Base-by-base conservation (phyloP, 2,329 filamentous ascomycete genomes). In the Mariannaea sp. region DNA sequence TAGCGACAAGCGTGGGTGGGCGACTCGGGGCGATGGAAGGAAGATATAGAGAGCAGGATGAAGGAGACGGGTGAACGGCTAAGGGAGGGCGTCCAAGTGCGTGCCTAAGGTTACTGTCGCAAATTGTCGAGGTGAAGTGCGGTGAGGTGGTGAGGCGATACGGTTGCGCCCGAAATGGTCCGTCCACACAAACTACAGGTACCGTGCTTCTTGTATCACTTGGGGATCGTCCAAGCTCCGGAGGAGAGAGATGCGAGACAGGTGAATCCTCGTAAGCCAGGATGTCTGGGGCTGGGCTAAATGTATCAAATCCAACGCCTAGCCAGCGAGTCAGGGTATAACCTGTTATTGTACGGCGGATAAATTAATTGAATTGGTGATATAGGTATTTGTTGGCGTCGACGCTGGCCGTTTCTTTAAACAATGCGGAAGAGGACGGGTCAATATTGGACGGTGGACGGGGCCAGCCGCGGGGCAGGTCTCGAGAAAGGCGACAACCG, bases 151-250 rank as follows among this genome's bases (percentile, higher is more conserved):
- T 33, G 38, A 53, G 53, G 53, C 50, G 49, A 48, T 32, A 38
- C 36, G 36, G 36, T 40, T 53, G 50, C 51, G 38, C 48, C 51
- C 42, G 45, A 60, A 44, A 61, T 58, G 48, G 57, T 58, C 57
- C 58, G 61, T 56, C 58, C 56, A 55, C 52, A 48, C 24, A 53
- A 41, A 41, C 61, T 51, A 53, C 47, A 57, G 60, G 58, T 58
- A 49, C 49, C 52, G 58, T 59, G 50, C 45, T 36, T 36, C 14
- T 36, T 46, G 60, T 65, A 54, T 45, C 54, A 60, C 45, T 51
- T 32, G 53, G 44, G 27, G 52, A 55, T 51, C 53, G 41, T 57
- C 55, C 57, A 50, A 62, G 47, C 48, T 56, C 41, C 46, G 45
- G 42, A 48, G 55, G 35, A 55, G 33, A 52, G 46, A 36, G 33